Conservation (phyloP, 768 basidiomycete species). For the Amanita subjunquillea region DNA sequence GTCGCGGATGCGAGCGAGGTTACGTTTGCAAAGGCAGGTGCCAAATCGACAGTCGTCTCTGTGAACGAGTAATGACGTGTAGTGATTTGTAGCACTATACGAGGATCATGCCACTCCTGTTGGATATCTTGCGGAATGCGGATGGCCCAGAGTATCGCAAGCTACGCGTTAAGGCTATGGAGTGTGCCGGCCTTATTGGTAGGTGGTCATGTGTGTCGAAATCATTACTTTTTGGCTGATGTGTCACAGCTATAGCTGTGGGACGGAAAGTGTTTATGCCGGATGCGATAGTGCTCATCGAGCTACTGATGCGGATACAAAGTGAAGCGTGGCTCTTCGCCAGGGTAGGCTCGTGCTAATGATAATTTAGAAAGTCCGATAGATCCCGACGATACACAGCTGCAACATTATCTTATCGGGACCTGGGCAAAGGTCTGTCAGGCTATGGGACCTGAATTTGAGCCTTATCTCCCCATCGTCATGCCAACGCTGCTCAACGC, state of each 20-base stretch:
- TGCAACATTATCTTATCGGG: constrained; percentile 67
- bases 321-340: constrained; percentile 31
- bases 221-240: background rate
- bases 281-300: constrained; percentile 63
- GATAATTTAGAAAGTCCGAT: constrained; percentile 44
- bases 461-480: constrained; percentile 76
- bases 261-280: constrained; percentile 70
- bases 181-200: constrained; percentile 85
- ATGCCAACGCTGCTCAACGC: constrained; percentile 71
- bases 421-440: constrained; percentile 90
- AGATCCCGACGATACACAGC: constrained; percentile 64
- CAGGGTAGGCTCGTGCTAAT: background rate
- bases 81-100: constrained; percentile 47
- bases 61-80: background rate
- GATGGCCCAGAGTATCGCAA: constrained; percentile 57
- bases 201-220: constrained; percentile 10
- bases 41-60: background rate
- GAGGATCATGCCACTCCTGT: constrained; percentile 70
- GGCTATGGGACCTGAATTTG: constrained; percentile 75
- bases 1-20: constrained; percentile 78
- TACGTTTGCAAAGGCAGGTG: constrained; percentile 59
- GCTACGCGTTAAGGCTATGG: constrained; percentile 79
- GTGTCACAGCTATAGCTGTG: constrained; percentile 65
- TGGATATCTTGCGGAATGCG: constrained; percentile 68
- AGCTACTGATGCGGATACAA: constrained; percentile 68